Base-by-base conservation (phyloP, 768 basidiomycete genomes). In the Hortiboletus flavorubellus region DNA sequence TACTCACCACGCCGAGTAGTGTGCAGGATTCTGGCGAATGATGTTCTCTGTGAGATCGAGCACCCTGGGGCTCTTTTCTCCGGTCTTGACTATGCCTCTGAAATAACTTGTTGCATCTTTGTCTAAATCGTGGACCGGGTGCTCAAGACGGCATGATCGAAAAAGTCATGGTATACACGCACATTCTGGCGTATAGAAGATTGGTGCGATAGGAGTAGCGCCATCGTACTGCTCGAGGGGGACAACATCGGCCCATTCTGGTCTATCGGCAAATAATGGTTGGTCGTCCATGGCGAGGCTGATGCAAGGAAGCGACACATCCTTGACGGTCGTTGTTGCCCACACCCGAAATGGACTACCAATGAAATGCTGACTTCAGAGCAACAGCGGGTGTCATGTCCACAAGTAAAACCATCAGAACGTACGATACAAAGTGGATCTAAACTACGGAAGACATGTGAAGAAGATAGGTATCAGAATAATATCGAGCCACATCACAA, bases 61-160 rank as follows among this genome's bases (percentile, higher is more conserved):
- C 11, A 88, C 93, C 35, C 96, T 79, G 18, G 78, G 72, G 58
- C 86, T 93, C 74, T 85, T 84, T 76, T 98, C 96, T 4, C 83
- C 83, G 0, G 75, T 73, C 64, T 85, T 84, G 41, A 91, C 81
- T 55, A 98, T 79, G 0, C 85, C 93, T 49, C 96, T 86, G 67
- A 98, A 94, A 72, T 94, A 94, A 64, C 90, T 83, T 53, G 94
- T 94, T 1, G 91, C 93, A 73, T 96, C 93, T 59, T 86, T 89
- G 74, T 98, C 95, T 98, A 61, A 14, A 55, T 53, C 41, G 43
- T 54, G 21, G 48, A 43, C 54, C 29, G 12, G n/a, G 46, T 15
- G 40, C 48, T 59, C 55, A 49, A 46, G 55, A 52, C 49, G 49
- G 37, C 18, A 18, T 2, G 42, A 56, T 51, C 49, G 26, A 39